Base-by-base conservation (phyloP, 116 monocot genomes). In the Posidonia oceanica region DNA sequence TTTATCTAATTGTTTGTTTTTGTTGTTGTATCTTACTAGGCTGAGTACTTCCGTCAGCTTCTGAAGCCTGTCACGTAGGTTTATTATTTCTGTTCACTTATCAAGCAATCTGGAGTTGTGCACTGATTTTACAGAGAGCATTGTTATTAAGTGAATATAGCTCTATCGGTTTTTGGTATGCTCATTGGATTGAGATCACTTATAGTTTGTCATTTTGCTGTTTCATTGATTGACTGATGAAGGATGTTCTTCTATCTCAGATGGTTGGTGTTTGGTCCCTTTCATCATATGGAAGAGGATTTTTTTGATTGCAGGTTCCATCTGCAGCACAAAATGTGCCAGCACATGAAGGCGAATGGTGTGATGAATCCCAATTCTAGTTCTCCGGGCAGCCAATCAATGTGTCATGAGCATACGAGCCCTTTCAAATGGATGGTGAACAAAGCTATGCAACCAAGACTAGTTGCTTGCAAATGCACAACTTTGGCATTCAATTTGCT, bases 21-120 rank as follows among this genome's bases (percentile, higher is more conserved):
- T 5, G 17, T 13, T 18, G 6, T 52, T 6, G 21, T 68, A 3
- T 51, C 18, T 20, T 42, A 7, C 39, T 18, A 90, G 90, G 90
- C 82, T 58, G 87, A 90, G 75, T 90, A 90, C 75, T 87, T 90
- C 76, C 90, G 90, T 58, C 77, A 84, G 23, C 79, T 87, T 39
- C 84, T 90, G 52, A 90, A 87, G 64, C 87, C 87, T 21, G 90
- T 90, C 37, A 90, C 90, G 87, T 90, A 90, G 84, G 20, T 69
- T 17, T 67, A 4, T 5, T 48, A 12, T 2, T 48, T 48, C 5
- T 48, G 11, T 4, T 48, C 48, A 48, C 8, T 10, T 48, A 48
- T 48, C 48, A 48, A 8, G 48, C 48, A 48, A 48, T 12, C 8
- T 48, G 48, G 48, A 48, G 48, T 48, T 7, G 7, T 48, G 48